These are phyloP conservation scores for Erysimum pusillum DNA, from an alignment of 441 rosid genomes.

Conservation along the genomic window DNA sequence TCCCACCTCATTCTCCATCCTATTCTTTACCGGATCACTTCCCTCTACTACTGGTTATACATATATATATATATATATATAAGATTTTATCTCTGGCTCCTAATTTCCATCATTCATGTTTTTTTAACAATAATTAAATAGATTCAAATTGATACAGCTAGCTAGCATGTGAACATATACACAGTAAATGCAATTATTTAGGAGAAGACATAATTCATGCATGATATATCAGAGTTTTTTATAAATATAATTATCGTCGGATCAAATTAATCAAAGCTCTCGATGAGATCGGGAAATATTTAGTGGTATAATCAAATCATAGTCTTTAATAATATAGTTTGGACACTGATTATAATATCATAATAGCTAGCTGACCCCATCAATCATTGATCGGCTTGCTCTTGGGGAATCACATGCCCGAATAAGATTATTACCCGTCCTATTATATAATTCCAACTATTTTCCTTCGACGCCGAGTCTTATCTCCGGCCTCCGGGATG, in stretches of 20 bases:
- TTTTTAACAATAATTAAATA: constrained; percentile 17
- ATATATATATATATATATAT: not conserved
- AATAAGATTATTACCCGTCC: too few species aligned
- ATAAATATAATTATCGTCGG: not conserved
- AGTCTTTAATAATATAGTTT: constrained; percentile 13
- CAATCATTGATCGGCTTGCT: constrained; percentile 16
- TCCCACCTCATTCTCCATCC: constrained; percentile 35
- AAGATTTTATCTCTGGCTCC: constrained; percentile 16
- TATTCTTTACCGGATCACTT: not conserved
- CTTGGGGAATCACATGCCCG: constrained; percentile 20
- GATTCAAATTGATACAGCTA: constrained; percentile 24
- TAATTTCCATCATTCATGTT: constrained; percentile 12
- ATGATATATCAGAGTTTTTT: too few species aligned
- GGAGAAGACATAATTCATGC: not conserved
- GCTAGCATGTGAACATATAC: constrained; percentile 22
- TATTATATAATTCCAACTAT: not conserved
- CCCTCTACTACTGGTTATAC: not conserved
- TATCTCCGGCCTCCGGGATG: not conserved
- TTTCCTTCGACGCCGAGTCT: constrained; percentile 4
- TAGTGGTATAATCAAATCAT: not conserved
- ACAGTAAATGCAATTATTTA: not conserved
- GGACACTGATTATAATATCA: constrained; percentile 1
- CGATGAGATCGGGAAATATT: constrained; percentile 12
- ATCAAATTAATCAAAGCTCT: constrained; percentile 17
- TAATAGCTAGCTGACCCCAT: constrained; percentile 18